Percentiles rank a stretch among this genome's conserved stretches.
Evolutionary conservation across 2,329 filamentous ascomycete genomes (phyloP).

Genomic region (Rugonectria rugulosa): DNA sequence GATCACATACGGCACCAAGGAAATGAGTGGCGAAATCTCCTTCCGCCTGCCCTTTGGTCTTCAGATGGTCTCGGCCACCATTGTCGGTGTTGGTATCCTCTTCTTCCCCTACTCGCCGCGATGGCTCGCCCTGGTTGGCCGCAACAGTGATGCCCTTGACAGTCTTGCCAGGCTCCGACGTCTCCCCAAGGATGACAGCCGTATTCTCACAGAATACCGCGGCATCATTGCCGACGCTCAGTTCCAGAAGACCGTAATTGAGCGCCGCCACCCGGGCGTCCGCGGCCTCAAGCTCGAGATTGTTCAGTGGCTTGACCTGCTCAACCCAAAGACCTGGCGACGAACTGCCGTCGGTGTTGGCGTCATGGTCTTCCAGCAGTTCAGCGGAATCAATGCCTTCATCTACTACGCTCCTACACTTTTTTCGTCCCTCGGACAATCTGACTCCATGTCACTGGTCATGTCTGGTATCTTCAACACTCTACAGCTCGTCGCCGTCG

Average conservation of each 20-base stretch:
- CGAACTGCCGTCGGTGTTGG: constrained; percentile 54
- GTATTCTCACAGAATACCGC: constrained; percentile 67
- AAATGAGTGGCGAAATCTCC: constrained; percentile 35
- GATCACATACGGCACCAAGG: constrained; percentile 34
- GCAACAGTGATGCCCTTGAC: constrained; percentile 68
- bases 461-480: constrained; percentile 52
- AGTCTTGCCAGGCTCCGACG: constrained; percentile 66
- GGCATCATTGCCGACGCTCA: constrained; percentile 63
- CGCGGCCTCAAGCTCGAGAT: constrained; percentile 42
- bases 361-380: constrained; percentile 60
- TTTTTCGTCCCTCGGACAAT: constrained; percentile 50
- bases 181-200: constrained; percentile 61
- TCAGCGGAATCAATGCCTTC: constrained; percentile 55
- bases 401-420: constrained; percentile 57
- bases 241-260: constrained; percentile 56
- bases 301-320: constrained; percentile 55
- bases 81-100: constrained; percentile 63
- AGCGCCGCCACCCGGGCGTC: constrained; percentile 15
- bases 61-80: constrained; percentile 61
- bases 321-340: constrained; percentile 58
- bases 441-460: constrained; percentile 45
- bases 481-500: constrained; percentile 53
- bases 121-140: constrained; percentile 72
- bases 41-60: constrained; percentile 68
- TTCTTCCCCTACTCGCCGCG: constrained; percentile 71